These are phyloP conservation scores for Tephrocybe sp. DNA, from an alignment of 768 basidiomycete species.

Conservation along the genomic window DNA sequence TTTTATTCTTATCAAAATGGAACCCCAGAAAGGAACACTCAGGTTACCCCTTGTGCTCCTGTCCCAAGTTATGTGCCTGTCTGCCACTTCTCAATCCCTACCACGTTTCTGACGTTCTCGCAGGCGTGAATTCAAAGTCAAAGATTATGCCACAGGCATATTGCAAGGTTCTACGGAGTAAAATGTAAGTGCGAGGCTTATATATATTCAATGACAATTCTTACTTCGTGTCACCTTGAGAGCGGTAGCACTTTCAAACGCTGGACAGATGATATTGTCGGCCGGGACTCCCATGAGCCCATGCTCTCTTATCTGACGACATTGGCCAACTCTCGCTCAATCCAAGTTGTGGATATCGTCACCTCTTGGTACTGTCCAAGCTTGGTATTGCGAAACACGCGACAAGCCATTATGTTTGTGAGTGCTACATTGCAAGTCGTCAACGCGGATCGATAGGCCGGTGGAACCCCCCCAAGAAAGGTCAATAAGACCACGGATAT, in stretches of 20 bases:
- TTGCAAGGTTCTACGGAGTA: too few relatives aligned
- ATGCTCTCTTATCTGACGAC: too few relatives aligned
- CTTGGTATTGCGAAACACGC: conserved; percentile 17
- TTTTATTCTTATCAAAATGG: conserved; percentile 63
- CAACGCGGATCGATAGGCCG: not conserved
- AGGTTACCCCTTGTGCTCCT: conserved; percentile 51
- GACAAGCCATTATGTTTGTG: conserved; percentile 19
- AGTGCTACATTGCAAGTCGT: not conserved
- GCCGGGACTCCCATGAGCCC: too few relatives aligned
- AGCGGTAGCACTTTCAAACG: too few relatives aligned
- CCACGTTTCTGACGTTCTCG: not conserved
- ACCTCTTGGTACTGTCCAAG: not conserved
- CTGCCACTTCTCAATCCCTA: not conserved
- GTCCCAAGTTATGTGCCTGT: conserved; percentile 66
- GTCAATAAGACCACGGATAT: not conserved
- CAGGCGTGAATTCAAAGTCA: conserved; percentile 50
- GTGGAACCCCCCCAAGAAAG: not conserved
- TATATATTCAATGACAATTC: too few relatives aligned
- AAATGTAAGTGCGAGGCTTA: too few relatives aligned
- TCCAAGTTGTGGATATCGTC: not conserved
- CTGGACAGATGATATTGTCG: too few relatives aligned
- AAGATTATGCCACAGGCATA: too few relatives aligned
- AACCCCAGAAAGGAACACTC: conserved; percentile 45
- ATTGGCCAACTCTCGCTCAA: too few relatives aligned
- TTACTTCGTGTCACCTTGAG: too few relatives aligned